A percentile compares a stretch with the other conserved stretches of the same genome.
phyloP scores from a whole-genome alignment of 345 rosid species.

The Firmiana major region DNA sequence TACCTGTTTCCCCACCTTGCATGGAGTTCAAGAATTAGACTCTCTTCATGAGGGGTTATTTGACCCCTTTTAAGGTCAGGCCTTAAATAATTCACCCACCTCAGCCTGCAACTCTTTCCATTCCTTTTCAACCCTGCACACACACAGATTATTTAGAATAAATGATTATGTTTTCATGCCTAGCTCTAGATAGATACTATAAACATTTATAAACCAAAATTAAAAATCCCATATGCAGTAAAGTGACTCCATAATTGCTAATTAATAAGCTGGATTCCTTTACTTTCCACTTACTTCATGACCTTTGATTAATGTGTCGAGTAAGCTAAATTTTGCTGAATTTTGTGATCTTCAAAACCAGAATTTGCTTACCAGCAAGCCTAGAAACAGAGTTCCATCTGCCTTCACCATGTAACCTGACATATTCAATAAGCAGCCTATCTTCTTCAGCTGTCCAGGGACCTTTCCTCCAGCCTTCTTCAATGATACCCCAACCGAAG shows the following conservation, averaged over 20 bases:
- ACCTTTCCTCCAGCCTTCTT: constrained; percentile 87
- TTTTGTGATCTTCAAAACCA: not conserved
- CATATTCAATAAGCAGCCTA: constrained; percentile 66
- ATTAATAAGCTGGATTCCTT: not conserved
- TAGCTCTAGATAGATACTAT: not conserved
- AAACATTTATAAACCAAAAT: not conserved
- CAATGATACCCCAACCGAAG: constrained; percentile 58
- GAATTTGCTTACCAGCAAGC: constrained; percentile 47
- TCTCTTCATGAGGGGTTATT: constrained; percentile 88
- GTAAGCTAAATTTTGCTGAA: not conserved
- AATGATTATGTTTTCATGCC: not conserved
- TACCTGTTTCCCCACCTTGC: constrained; percentile 95
- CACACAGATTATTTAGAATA: not conserved
- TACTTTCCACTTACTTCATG: not conserved
- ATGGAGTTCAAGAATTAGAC: constrained; percentile 77
- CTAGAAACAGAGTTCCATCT: constrained; percentile 92
- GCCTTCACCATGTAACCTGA: constrained; percentile 77
- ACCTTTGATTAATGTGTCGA: not conserved
- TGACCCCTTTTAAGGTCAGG: constrained; percentile 94
- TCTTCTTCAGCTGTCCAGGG: constrained; percentile 98
- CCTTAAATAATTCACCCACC: constrained; percentile 95
- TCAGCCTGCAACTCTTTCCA: constrained; percentile 89
- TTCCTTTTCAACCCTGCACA: constrained; percentile 71
- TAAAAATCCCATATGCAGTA: not conserved
- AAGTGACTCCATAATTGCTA: not conserved